Evolutionary conservation across 331 rosid genomes (phyloP).

Genomic region (Saraca asoca): DNA sequence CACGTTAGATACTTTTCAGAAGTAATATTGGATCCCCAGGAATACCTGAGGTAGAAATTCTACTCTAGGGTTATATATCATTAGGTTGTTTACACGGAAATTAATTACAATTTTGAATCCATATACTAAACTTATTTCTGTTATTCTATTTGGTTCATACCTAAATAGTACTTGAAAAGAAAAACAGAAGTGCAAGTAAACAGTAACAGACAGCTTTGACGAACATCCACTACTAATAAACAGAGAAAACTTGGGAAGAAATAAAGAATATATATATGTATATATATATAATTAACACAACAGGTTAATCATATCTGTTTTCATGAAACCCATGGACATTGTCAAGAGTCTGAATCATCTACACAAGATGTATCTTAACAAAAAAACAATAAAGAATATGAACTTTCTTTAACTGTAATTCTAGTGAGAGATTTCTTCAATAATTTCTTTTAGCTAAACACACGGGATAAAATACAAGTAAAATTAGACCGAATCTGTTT

Average conservation of each 20-base stretch:
- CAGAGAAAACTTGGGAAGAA: slow-evolving; percentile 16
- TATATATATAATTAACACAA: slow-evolving; percentile 43
- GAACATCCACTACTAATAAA: too few relatives aligned
- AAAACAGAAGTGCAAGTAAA: too few relatives aligned
- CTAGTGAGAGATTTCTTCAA: too few relatives aligned
- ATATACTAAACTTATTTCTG: too few relatives aligned
- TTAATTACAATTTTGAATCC: too few relatives aligned
- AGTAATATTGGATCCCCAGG: slow-evolving; percentile 2
- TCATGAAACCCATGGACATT: slow-evolving; percentile 45
- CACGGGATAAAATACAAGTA: slow-evolving; percentile 15
- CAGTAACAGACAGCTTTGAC: too few relatives aligned
- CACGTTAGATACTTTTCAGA: slow-evolving; percentile 12
- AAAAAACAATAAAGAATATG: slow-evolving; percentile 43
- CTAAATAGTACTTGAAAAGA: too few relatives aligned
- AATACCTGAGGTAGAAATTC: neutral
- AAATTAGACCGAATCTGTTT: slow-evolving; percentile 10
- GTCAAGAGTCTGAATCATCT: slow-evolving; percentile 52
- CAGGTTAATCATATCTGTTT: slow-evolving; percentile 47
- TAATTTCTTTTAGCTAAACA: slow-evolving; percentile 28
- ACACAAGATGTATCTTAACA: slow-evolving; percentile 36
- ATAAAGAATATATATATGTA: slow-evolving; percentile 36
- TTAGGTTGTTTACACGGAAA: too few relatives aligned
- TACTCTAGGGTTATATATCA: neutral
- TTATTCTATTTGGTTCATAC: too few relatives aligned
- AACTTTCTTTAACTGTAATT: slow-evolving; percentile 30